Evolutionary conservation across 2,329 filamentous ascomycete species (phyloP).

Genomic region (Westerdykella aurantiaca): DNA sequence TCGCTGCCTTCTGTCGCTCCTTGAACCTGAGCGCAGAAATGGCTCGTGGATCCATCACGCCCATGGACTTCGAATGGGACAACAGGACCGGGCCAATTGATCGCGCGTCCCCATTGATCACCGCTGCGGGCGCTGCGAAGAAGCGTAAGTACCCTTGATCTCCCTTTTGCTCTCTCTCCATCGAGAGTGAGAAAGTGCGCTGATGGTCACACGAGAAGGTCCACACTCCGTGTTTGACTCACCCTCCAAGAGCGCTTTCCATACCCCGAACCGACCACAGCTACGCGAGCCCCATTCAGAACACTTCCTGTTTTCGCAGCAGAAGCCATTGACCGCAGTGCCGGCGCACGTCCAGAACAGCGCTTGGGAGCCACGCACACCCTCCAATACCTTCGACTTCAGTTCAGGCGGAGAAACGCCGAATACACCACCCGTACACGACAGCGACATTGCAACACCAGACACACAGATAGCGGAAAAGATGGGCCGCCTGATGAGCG

Average conservation of each 20-base stretch:
- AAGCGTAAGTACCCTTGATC: constrained; percentile 34
- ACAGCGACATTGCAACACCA: constrained; percentile 41
- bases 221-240: constrained; percentile 39
- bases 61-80: constrained; percentile 52
- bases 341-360: constrained; percentile 32
- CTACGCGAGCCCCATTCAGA: constrained; percentile 48
- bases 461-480: constrained; percentile 30
- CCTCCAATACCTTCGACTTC: constrained; percentile 36
- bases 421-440: constrained; percentile 41
- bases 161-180: not conserved
- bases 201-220: constrained; percentile 18
- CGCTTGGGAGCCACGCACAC: constrained; percentile 31
- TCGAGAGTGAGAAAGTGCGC: not conserved
- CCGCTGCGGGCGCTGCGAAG: constrained; percentile 27
- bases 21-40: not conserved
- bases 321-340: constrained; percentile 38
- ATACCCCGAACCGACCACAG: constrained; percentile 36
- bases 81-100: constrained; percentile 45
- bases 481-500: constrained; percentile 23
- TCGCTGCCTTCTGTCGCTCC: too few relatives aligned
- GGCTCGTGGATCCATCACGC: constrained; percentile 33
- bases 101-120: constrained; percentile 44
- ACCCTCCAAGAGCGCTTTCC: constrained; percentile 43
- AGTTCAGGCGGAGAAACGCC: constrained; percentile 48
- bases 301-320: constrained; percentile 44